A percentile compares a stretch with the other conserved stretches of the same genome.
Evolutionary conservation across 2,329 filamentous ascomycete species (phyloP).

Genomic region (Sphaerostilbella broomeana): DNA sequence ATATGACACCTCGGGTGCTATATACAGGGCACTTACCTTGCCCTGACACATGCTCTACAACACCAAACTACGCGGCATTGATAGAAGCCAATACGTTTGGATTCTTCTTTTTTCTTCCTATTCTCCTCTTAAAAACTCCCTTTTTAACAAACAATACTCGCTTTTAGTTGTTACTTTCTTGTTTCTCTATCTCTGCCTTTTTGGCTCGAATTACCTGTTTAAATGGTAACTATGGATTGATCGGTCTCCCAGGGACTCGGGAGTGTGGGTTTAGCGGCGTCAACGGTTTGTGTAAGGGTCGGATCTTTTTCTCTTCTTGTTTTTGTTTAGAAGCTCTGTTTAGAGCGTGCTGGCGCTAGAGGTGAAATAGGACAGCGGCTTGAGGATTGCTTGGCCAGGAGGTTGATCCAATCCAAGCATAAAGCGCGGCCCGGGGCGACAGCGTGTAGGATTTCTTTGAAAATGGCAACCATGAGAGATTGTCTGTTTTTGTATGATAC

Average conservation of each 20-base stretch:
- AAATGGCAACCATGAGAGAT: conserved; percentile 6
- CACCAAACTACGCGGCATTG: not conserved
- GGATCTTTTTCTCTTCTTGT: conserved; percentile 1
- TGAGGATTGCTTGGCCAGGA: conserved; percentile 12
- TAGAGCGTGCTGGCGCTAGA: conserved; percentile 10
- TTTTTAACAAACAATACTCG: conserved; percentile 9
- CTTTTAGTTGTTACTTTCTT: conserved; percentile 13
- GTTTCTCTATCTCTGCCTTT: conserved; percentile 2
- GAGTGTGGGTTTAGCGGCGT: not conserved
- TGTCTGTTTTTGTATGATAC: conserved; percentile 10
- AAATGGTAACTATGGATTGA: too few species aligned
- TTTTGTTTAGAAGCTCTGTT: conserved; percentile 10
- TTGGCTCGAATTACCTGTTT: too few species aligned
- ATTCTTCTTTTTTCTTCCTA: conserved; percentile 5
- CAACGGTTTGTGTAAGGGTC: conserved; percentile 1
- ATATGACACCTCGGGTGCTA: too few species aligned
- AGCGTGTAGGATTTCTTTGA: conserved; percentile 1
- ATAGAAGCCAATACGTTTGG: conserved; percentile 11
- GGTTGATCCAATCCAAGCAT: conserved; percentile 7
- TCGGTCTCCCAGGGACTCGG: too few species aligned
- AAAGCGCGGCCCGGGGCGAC: conserved; percentile 3
- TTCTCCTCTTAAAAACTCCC: conserved; percentile 3
- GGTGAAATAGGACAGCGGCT: conserved; percentile 5
- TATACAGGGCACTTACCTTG: conserved; percentile 11
- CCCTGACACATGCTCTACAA: too few species aligned